A percentile compares a stretch with the other conserved stretches of the same genome.
These are phyloP conservation scores for Candida qinlingensis DNA, from an alignment of 805 yeast genomes.

Conservation along the genomic window DNA sequence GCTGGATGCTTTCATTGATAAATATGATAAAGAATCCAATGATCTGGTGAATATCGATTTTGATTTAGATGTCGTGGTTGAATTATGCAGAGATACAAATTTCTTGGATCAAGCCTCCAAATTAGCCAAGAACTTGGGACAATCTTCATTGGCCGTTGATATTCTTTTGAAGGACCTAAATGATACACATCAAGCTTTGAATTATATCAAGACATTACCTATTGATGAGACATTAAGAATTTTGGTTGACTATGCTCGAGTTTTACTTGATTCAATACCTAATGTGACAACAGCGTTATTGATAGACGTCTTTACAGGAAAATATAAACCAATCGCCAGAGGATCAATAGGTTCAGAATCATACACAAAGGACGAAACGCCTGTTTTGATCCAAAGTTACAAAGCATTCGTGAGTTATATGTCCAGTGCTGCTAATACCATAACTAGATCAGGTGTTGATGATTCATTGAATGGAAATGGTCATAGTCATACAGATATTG, in stretches of 20 bases:
- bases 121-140: conserved; percentile 65
- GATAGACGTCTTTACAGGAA: conserved; percentile 86
- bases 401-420: conserved; percentile 54
- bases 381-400: conserved; percentile 41
- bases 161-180: conserved; percentile 63
- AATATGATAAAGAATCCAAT: conserved; percentile 30
- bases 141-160: conserved; percentile 70
- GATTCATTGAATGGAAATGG: conserved; percentile 8
- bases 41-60: conserved; percentile 39
- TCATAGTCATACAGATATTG: not conserved
- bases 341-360: conserved; percentile 15
- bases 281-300: conserved; percentile 76
- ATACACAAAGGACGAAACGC: conserved; percentile 12
- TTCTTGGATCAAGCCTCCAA: conserved; percentile 61
- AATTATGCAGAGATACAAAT: conserved; percentile 67
- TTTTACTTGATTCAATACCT: conserved; percentile 62
- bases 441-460: conserved; percentile 14
- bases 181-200: conserved; percentile 54
- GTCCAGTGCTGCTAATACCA: conserved; percentile 27
- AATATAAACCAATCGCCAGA: conserved; percentile 44
- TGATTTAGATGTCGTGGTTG: conserved; percentile 63
- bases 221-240: conserved; percentile 76
- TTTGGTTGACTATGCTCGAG: conserved; percentile 59
- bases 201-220: conserved; percentile 60
- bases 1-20: conserved; percentile 50